Conservation (phyloP, 768 basidiomycete genomes). For the Termitomyces heimii region DNA sequence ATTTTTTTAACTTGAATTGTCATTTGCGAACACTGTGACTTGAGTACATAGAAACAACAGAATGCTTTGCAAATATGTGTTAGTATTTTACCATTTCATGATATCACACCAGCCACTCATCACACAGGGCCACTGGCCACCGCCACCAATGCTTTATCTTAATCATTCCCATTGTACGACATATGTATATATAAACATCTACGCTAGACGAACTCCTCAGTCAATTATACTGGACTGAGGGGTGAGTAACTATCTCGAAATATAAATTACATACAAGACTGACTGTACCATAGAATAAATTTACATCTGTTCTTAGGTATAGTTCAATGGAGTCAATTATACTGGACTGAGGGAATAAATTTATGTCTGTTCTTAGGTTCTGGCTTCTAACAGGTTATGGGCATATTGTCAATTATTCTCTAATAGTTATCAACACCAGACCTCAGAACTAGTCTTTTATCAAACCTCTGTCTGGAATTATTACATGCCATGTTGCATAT, state of each 20-base stretch:
- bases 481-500: neutral
- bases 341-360: too few relatives aligned
- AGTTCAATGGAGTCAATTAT: neutral
- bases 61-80: too few relatives aligned
- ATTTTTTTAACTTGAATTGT: too few relatives aligned
- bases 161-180: neutral
- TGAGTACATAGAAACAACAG: too few relatives aligned
- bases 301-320: neutral
- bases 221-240: too few relatives aligned
- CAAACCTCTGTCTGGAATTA: neutral
- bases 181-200: neutral
- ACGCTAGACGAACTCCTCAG: neutral
- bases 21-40: too few relatives aligned
- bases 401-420: neutral
- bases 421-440: neutral
- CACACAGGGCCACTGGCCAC: too few relatives aligned
- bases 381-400: neutral
- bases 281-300: neutral
- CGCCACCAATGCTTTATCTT: neutral
- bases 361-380: neutral
- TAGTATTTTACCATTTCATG: too few relatives aligned
- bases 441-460: neutral
- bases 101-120: too few relatives aligned
- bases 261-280: neutral
- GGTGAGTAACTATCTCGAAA: too few relatives aligned